Evolutionary conservation across 164 flowering plant genomes (phyloP), one percentile per base, ranked within the genome.

Genomic region (Piper longum): DNA sequence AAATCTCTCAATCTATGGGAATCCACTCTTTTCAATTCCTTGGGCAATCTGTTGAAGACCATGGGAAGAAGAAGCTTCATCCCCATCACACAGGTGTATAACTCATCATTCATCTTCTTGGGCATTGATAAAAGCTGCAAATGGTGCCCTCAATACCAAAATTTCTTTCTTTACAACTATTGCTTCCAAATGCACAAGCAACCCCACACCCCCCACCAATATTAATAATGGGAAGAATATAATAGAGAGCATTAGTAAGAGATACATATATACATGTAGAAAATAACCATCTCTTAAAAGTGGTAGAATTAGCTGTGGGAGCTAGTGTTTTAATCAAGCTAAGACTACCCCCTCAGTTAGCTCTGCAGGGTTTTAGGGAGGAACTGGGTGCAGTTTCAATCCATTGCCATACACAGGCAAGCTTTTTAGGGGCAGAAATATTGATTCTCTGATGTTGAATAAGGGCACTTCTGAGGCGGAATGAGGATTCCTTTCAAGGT

Each of bases 21-120:
- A 48, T 14, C 52, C 52, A 48, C 52, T 48, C 52, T 3, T 48
- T 26, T 48, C 52, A 5, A 48, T 57, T 41, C 41, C 2, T 11
- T 4, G 60, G 60, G 52, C 52, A 48, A 48, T 8, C 14, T 12
- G 14, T 3, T 9, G 12, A 48, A 48, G 52, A 48, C 12, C 52
- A 48, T 18, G 12, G 60, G 60, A 26, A 14, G 41, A 57, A 13
- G 60, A 57, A 57, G 60, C 41, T 36, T 26, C 60, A 36, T 36
- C 41, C 12, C n/a, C n/a, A n/a, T n/a, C n/a, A n/a, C n/a, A n/a
- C n/a, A n/a, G n/a, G n/a, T n/a, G n/a, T n/a, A n/a, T n/a, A 57
- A 68, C 81, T 68, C 86, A 82, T 82, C 80, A 83, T 83, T 79
- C 73, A 76, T 42, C 62, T 63, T 55, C 64, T 77, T 66, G 41